Conservation (phyloP, 202 grass and related monocot species). For the Dendrocalamus latiflorus region DNA sequence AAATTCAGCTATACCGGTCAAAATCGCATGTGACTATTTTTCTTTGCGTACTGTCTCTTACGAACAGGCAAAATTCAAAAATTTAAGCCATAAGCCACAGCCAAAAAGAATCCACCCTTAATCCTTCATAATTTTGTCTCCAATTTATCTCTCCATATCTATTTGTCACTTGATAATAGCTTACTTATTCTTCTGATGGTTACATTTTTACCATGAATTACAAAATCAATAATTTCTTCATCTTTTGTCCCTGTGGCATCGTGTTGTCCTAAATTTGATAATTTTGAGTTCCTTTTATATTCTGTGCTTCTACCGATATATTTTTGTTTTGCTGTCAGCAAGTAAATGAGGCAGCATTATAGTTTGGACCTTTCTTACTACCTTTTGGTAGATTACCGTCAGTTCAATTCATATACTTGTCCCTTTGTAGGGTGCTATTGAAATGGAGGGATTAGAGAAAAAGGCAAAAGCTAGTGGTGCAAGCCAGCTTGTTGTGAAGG, state of each 20-base stretch:
- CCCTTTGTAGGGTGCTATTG: conserved; percentile 61
- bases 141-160: not conserved
- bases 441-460: conserved; percentile 89
- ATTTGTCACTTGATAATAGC: not conserved
- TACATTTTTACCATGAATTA: not conserved
- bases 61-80: too few species aligned
- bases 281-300: not conserved
- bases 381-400: too few species aligned
- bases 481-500: conserved; percentile 92
- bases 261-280: not conserved
- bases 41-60: too few species aligned
- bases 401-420: not conserved
- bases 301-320: not conserved
- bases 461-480: conserved; percentile 95
- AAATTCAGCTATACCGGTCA: too few species aligned
- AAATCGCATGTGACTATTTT: too few species aligned
- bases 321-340: not conserved
- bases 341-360: not conserved
- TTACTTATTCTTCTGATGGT: not conserved
- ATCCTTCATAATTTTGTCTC: not conserved
- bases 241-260: not conserved
- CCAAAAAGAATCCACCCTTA: not conserved
- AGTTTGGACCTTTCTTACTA: not conserved
- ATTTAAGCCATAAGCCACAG: too few species aligned
- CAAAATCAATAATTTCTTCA: not conserved